A percentile compares a stretch with the other conserved stretches of the same genome.
These are phyloP conservation scores for Neohortaea acidophila DNA, from an alignment of 495 filamentous ascomycete genomes.

Conservation along the genomic window DNA sequence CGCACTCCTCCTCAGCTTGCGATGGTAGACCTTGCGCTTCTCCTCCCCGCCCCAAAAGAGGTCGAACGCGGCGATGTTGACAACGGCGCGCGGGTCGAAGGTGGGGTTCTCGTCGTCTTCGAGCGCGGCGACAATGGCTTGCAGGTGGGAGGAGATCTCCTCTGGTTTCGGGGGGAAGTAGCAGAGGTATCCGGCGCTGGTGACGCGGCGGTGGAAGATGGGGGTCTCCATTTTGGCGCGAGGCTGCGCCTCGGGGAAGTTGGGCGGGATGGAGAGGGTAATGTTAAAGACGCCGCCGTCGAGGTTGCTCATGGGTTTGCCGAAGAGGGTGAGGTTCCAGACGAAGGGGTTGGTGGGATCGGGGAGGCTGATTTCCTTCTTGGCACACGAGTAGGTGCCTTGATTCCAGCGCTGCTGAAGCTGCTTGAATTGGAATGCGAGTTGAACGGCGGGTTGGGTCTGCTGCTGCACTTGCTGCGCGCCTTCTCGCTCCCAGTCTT, in stretches of 20 bases:
- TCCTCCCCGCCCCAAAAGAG: slow-evolving; percentile 74
- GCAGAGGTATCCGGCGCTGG: slow-evolving; percentile 61
- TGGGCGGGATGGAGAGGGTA: slow-evolving; percentile 65
- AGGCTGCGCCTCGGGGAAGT: slow-evolving; percentile 84
- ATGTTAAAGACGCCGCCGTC: slow-evolving; percentile 85
- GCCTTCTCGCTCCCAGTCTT: slow-evolving; percentile 57
- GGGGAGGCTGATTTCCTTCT: slow-evolving; percentile 53
- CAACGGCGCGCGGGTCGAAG: slow-evolving; percentile 79
- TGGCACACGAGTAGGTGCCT: slow-evolving; percentile 32
- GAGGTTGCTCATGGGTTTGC: slow-evolving; percentile 79
- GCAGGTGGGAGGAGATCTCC: slow-evolving; percentile 70
- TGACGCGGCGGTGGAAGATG: slow-evolving; percentile 81
- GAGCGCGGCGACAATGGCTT: slow-evolving; percentile 65
- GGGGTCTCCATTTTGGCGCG: slow-evolving; percentile 64
- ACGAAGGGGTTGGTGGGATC: slow-evolving; percentile 52
- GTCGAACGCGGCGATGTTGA: slow-evolving; percentile 73
- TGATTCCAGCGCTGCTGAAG: slow-evolving; percentile 40
- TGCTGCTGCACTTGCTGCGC: slow-evolving; percentile 46
- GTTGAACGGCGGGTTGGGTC: slow-evolving; percentile 57
- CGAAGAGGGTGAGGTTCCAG: slow-evolving; percentile 64
- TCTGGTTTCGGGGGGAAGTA: slow-evolving; percentile 62
- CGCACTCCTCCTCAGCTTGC: slow-evolving; percentile 51
- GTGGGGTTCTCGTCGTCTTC: slow-evolving; percentile 78
- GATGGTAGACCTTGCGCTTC: slow-evolving; percentile 68
- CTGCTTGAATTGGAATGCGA: slow-evolving; percentile 72